Conservation (phyloP, 345 rosid genomes). For the Euphorbia peplus region DNA sequence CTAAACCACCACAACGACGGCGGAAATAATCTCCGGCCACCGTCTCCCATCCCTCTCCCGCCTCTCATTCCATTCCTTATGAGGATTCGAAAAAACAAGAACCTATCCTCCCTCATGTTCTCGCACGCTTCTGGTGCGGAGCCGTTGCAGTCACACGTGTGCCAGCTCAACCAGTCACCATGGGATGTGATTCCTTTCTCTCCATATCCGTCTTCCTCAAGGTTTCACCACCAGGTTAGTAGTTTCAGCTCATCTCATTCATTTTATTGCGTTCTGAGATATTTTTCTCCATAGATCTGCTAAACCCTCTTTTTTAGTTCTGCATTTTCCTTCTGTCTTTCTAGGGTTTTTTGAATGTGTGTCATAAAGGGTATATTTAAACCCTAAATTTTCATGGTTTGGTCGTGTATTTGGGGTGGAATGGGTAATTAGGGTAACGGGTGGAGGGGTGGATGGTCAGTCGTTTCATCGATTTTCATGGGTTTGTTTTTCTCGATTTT, state of each 20-base stretch:
- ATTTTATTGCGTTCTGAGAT: no score
- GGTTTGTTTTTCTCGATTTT: slow-evolving; percentile 22
- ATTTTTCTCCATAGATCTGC: slow-evolving; percentile 37
- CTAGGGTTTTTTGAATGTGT: slow-evolving; percentile 37
- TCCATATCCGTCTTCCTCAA: slow-evolving; percentile 19
- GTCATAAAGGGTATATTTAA: slow-evolving; percentile 42
- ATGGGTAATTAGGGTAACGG: slow-evolving; percentile 58
- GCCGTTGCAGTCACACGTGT: slow-evolving; percentile 50
- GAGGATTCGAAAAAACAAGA: slow-evolving; percentile 94
- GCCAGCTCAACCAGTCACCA: slow-evolving; percentile 93
- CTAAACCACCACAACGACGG: not conserved
- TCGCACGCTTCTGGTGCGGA: slow-evolving; percentile 42
- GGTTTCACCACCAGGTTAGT: slow-evolving; percentile 33
- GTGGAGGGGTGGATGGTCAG: no score
- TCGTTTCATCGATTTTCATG: not conserved
- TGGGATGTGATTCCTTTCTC: slow-evolving; percentile 82
- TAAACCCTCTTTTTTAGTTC: slow-evolving; percentile 24
- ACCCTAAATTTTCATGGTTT: slow-evolving; percentile 52
- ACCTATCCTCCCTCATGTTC: slow-evolving; percentile 45
- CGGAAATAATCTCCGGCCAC: no score
- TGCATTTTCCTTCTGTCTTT: slow-evolving; percentile 27
- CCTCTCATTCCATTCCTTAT: slow-evolving; percentile 20
- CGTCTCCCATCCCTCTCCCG: not conserved
- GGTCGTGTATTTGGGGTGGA: slow-evolving; percentile 25
- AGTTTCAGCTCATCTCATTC: slow-evolving; percentile 3